Evolutionary conservation across 148 eudicot genomes (phyloP), one percentile per base, ranked within the genome.

Genomic region (Cornus suecica): DNA sequence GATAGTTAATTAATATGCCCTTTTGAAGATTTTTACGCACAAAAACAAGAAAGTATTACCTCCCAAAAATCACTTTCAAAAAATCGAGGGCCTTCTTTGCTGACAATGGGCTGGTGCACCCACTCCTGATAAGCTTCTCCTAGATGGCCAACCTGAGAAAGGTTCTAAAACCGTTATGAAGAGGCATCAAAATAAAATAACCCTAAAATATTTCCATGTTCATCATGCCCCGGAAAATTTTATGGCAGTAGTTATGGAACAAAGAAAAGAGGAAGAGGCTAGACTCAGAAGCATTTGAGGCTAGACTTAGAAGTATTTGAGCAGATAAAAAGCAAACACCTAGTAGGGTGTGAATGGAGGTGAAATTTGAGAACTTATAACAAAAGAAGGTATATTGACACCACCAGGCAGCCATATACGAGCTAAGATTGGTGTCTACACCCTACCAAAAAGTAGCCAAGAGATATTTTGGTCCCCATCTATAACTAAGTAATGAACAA

Each of bases 21-120:
- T 56, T 16, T 48, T 13, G 54, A 48, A 48, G 15, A 3, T 48
- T 48, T 8, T 37, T 48, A 16, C 15, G 54, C 54, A 48, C 54
- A 48, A 10, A 56, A 4, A 18, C 34, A 32, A 32, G 9, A 24
- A 41, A 71, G n/a, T 5, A 68, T 48, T 88, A 87, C 97, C 97
- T 92, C 97, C 94, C 86, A 85, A 74, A 90, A 86, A 69, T 92
- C 90, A 82, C 85, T 92, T 76, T 60, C 87, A 67, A 92, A 92
- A 68, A 92, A 90, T 41, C 97, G 92, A 78, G 97, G 97, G 28
- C 97, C 90, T 84, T 90, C 92, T 83, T 90, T 88, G 85, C 88
- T 83, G 29, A 88, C 89, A 73, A 92, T 90, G 64, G 97, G 94
- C 74, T 88, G 89, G 81, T 92, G 94, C 74, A 92, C 88, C 97